These are phyloP conservation scores for Asterionellopsis glacialis DNA, from an alignment of 108 stramenopile species.

Conservation along the genomic window DNA sequence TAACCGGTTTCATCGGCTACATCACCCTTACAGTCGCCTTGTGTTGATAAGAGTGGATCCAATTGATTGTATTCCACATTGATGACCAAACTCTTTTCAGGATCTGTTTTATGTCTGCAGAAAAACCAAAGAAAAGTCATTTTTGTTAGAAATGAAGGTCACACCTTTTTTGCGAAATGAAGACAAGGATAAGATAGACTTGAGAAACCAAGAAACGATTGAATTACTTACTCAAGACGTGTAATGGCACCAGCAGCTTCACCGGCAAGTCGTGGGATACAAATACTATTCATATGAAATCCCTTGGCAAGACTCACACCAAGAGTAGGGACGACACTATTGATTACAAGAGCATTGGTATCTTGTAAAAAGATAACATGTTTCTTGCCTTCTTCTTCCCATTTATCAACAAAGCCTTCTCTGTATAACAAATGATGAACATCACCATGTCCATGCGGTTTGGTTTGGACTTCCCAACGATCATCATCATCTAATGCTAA, in stretches of 20 bases:
- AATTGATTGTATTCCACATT: conserved; percentile 99
- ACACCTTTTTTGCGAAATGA: no score
- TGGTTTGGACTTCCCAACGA: conserved; percentile 88
- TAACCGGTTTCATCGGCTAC: conserved; percentile 90
- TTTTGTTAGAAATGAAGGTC: no score
- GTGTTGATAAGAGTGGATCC: conserved; percentile 91
- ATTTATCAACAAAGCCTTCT: conserved; percentile 81
- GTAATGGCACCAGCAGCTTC: conserved; percentile 99
- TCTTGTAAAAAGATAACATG: conserved; percentile 98
- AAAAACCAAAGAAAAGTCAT: conserved; percentile 6
- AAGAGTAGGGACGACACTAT: conserved; percentile 88
- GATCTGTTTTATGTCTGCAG: conserved; percentile 88
- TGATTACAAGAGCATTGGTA: conserved; percentile 97
- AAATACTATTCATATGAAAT: conserved; percentile 96
- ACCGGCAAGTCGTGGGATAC: conserved; percentile 93
- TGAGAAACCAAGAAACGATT: background rate
- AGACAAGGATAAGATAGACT: background rate
- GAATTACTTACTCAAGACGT: conserved; percentile 73
- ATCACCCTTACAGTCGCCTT: conserved; percentile 86
- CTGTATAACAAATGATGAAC: conserved; percentile 91
- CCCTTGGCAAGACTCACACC: conserved; percentile 86
- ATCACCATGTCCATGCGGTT: conserved; percentile 99
- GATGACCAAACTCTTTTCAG: conserved; percentile 84
- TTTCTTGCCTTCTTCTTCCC: conserved; percentile 77
- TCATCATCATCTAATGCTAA: conserved; percentile 81